Percentiles rank a stretch among this genome's conserved stretches.
Evolutionary conservation across 2,329 filamentous ascomycete genomes (phyloP).

Genomic region (Aspergillus oerlinghausenensis): DNA sequence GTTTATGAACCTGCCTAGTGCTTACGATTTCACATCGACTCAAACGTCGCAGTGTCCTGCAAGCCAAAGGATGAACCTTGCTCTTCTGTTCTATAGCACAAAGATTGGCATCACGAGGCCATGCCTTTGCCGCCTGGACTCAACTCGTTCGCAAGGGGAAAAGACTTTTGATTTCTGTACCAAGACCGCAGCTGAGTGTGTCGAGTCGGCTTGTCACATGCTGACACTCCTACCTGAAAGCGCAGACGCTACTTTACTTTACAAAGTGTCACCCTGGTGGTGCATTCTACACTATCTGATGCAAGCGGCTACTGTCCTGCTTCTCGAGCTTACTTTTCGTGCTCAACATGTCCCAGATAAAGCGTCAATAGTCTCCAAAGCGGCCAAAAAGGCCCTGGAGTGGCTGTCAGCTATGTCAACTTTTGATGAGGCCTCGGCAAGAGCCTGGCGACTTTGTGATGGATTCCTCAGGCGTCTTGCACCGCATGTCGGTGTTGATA

Average conservation of each 20-base stretch:
- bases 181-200: slow-evolving; percentile 37
- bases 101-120: slow-evolving; percentile 41
- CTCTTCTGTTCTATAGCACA: slow-evolving; percentile 41
- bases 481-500: slow-evolving; percentile 26
- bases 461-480: slow-evolving; percentile 31
- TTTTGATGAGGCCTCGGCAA: slow-evolving; percentile 25
- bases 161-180: slow-evolving; percentile 35
- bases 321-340: slow-evolving; percentile 41
- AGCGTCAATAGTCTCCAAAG: slow-evolving; percentile 31
- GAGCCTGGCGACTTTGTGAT: slow-evolving; percentile 35
- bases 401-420: slow-evolving; percentile 31
- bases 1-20: slow-evolving; percentile 35
- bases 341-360: slow-evolving; percentile 42
- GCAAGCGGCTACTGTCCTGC: slow-evolving; percentile 40
- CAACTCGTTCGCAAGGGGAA: slow-evolving; percentile 26
- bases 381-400: slow-evolving; percentile 31
- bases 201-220: slow-evolving; percentile 40
- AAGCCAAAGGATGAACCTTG: slow-evolving; percentile 35
- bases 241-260: slow-evolving; percentile 33
- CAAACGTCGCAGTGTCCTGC: slow-evolving; percentile 32
- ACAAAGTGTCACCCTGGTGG: slow-evolving; percentile 42
- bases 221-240: slow-evolving; percentile 38
- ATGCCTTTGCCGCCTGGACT: slow-evolving; percentile 39
- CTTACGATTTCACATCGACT: slow-evolving; percentile 38
- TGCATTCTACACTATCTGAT: slow-evolving; percentile 42